Percentiles rank a stretch among this genome's conserved stretches.
phyloP scores from a whole-genome alignment of 164 flowering plant species.

The Taxillus chinensis region DNA sequence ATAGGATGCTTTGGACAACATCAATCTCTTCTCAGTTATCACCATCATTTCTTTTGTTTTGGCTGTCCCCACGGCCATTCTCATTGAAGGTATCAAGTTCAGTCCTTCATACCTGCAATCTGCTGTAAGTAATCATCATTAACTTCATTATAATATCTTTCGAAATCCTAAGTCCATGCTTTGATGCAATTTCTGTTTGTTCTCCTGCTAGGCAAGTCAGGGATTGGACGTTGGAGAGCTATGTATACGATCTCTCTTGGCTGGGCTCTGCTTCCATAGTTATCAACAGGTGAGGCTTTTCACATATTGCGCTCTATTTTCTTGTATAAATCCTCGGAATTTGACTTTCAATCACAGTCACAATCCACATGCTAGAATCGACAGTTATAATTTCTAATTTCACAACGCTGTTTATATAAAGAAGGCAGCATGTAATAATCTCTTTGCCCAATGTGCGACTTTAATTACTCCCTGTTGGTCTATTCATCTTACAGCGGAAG shows the following conservation, averaged over 20 bases:
- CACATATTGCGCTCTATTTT: neutral
- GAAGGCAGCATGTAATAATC: too few species aligned
- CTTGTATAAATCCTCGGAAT: neutral
- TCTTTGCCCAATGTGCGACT: too few species aligned
- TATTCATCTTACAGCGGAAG: too few species aligned
- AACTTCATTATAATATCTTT: neutral
- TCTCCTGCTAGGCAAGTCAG: slow-evolving; percentile 28
- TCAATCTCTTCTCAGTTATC: slow-evolving; percentile 63
- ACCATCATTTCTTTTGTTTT: slow-evolving; percentile 61
- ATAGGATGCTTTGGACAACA: slow-evolving; percentile 50
- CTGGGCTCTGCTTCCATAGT: slow-evolving; percentile 45
- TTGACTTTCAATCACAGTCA: neutral
- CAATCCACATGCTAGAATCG: neutral
- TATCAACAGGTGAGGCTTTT: slow-evolving; percentile 41
- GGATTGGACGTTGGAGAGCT: slow-evolving; percentile 37
- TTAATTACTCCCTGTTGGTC: too few species aligned
- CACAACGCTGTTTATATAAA: neutral
- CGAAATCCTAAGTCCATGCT: neutral
- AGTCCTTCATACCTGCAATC: slow-evolving; percentile 54
- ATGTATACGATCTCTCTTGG: slow-evolving; percentile 23
- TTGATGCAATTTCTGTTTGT: neutral
- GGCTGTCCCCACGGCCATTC: slow-evolving; percentile 43
- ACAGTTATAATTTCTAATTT: neutral
- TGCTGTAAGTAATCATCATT: slow-evolving; percentile 36
- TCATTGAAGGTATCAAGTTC: slow-evolving; percentile 62